Evolutionary conservation across 2,329 filamentous ascomycete genomes (phyloP), one percentile per base, ranked within the genome.

Genomic region (Metarhizium guizhouense): DNA sequence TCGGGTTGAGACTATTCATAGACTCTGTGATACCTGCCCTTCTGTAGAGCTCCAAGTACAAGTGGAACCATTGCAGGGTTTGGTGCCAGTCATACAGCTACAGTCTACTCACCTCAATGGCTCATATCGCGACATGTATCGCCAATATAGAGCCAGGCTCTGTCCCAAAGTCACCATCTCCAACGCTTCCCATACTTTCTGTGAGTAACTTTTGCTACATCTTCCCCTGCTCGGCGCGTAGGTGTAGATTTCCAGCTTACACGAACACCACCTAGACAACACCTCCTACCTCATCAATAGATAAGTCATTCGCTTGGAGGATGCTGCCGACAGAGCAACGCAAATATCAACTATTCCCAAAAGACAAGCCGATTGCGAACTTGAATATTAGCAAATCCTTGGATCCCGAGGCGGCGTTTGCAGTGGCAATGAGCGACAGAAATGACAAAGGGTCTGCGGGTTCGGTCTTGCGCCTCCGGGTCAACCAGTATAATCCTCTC

Each of bases 281-380:
- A 51, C 16, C 54, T 16, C n/a, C 43, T 40, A 48, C 34, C 3
- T 48, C 54, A 6, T 43, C 43, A 3, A 29, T 48, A 53, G 77
- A 80, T 57, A 82, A 79, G 68, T 70, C 77, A 14, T 78, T 75
- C 62, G 66, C 75, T 51, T 82, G 79, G 80, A 82, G 80, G 65
- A 83, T 84, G 79, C 76, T 80, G 59, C 78, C 81, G 58, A 67
- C 77, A 11, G 77, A 81, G 48, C 66, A 71, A 6, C 76, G 77
- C 56, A 84, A 81, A 69, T 85, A 85, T 60, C 82, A 84, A 65
- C 72, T 84, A 45, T 85, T 85, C 61, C 78, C 82, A 57, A 77
- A 72, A 64, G 73, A 80, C 57, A 79, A 72, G 60, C 77, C 76
- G 62, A 67, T 74, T 49, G 71, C 67, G 56, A 67, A 66, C 29